Evolutionary conservation across 345 rosid genomes (phyloP).

Genomic region (Bruguiera gymnorhiza): DNA sequence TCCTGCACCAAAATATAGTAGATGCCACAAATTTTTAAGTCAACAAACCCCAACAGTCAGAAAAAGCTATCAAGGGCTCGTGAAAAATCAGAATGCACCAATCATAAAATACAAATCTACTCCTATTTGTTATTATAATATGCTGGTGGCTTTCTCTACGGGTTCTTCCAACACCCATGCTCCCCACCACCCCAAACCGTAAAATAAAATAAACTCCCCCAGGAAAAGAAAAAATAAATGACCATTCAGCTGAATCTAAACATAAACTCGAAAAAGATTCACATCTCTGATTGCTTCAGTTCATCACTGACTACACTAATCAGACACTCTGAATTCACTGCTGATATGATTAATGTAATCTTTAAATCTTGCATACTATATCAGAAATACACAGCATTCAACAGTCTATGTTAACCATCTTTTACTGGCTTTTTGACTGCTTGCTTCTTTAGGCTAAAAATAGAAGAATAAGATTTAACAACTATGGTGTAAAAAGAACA

Average conservation of each 20-base stretch:
- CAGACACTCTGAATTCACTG: too few species aligned
- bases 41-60: not conserved
- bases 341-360: too few species aligned
- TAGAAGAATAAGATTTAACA: not conserved
- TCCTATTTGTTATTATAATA: not conserved
- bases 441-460: not conserved
- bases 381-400: not conserved
- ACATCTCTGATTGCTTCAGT: too few species aligned
- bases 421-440: too few species aligned
- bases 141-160: not conserved
- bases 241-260: too few species aligned
- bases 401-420: not conserved
- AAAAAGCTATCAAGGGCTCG: not conserved
- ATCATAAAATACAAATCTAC: not conserved
- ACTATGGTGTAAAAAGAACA: not conserved
- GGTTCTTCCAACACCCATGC: not conserved
- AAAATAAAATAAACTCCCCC: not conserved
- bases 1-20: slow-evolving; percentile 37
- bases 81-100: not conserved
- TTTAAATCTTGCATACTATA: too few species aligned
- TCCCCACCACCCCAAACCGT: not conserved
- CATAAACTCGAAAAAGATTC: too few species aligned
- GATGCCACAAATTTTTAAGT: not conserved
- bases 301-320: too few species aligned
- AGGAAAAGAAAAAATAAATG: not conserved